phyloP scores from a whole-genome alignment of 2,329 filamentous ascomycete genomes.

The Rhynchosporium agropyri region DNA sequence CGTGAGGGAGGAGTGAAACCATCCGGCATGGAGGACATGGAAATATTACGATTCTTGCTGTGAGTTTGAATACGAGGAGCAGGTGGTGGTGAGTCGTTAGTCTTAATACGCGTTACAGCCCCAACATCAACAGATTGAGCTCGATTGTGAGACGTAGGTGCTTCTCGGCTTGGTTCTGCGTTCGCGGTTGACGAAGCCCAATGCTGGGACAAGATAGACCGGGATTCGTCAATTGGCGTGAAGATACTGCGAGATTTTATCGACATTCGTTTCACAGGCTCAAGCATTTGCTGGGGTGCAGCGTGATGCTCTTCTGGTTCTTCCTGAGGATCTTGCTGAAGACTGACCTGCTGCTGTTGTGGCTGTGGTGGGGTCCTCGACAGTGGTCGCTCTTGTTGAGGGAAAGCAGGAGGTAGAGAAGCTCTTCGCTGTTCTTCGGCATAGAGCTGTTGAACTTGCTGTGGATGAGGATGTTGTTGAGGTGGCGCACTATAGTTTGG shows the following conservation, averaged over 20 bases:
- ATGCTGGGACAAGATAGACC: constrained; percentile 85
- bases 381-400: constrained; percentile 58
- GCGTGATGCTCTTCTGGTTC: constrained; percentile 50
- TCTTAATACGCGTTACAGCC: constrained; percentile 54
- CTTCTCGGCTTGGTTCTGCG: constrained; percentile 40
- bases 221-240: constrained; percentile 92
- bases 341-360: constrained; percentile 56
- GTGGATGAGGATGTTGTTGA: constrained; percentile 43
- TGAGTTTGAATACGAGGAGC: constrained; percentile 48
- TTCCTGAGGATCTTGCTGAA: constrained; percentile 52
- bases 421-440: constrained; percentile 76
- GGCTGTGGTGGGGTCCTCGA: constrained; percentile 62
- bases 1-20: constrained; percentile 72
- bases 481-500: constrained; percentile 46
- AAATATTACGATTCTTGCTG: constrained; percentile 50
- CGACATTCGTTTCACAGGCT: constrained; percentile 54
- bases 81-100: constrained; percentile 56
- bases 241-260: constrained; percentile 76
- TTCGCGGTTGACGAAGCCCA: constrained; percentile 64
- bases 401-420: constrained; percentile 72
- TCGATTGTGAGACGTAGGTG: constrained; percentile 48
- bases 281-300: constrained; percentile 53
- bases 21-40: constrained; percentile 61
- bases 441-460: constrained; percentile 66
- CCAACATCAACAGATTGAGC: constrained; percentile 68